Evolutionary conservation across 176 grass and related monocot genomes (phyloP).

Genomic region (Saccharum spontaneum): DNA sequence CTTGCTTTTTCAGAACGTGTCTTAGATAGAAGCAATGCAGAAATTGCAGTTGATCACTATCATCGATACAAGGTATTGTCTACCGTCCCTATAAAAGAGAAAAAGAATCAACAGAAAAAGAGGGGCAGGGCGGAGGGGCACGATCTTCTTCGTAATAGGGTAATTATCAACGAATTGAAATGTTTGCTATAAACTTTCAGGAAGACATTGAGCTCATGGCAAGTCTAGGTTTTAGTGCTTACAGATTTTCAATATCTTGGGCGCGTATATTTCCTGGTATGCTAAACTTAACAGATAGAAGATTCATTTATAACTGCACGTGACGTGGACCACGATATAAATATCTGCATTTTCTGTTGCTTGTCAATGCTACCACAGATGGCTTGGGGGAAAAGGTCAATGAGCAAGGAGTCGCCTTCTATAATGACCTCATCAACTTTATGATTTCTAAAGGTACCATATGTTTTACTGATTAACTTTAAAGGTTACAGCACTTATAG

Average conservation of each 20-base stretch:
- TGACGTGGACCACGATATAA: neutral
- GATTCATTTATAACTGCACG: neutral
- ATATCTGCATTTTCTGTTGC: neutral
- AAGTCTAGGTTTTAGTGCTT: constrained; percentile 80
- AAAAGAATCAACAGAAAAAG: neutral
- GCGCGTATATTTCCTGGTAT: constrained; percentile 94
- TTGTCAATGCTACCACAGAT: constrained; percentile 48
- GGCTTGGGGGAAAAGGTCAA: constrained; percentile 79
- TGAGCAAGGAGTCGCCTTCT: constrained; percentile 77
- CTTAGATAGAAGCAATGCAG: constrained; percentile 64
- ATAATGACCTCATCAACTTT: constrained; percentile 86
- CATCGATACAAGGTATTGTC: constrained; percentile 79
- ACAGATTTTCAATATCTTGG: constrained; percentile 99
- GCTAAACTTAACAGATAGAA: constrained; percentile 26
- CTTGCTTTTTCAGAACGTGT: constrained; percentile 66
- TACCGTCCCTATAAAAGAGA: neutral
- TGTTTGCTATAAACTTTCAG: constrained; percentile 45
- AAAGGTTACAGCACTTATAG: constrained; percentile 18
- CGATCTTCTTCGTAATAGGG: neutral
- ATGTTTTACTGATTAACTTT: constrained; percentile 42
- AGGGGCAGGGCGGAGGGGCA: too few species aligned
- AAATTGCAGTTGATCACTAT: constrained; percentile 95
- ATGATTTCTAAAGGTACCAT: constrained; percentile 84
- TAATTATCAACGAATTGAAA: neutral
- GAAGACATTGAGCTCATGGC: constrained; percentile 97